Evolutionary conservation across 1,284 basidiomycete species (phyloP).

Genomic region (Thelephora terrestris): DNA sequence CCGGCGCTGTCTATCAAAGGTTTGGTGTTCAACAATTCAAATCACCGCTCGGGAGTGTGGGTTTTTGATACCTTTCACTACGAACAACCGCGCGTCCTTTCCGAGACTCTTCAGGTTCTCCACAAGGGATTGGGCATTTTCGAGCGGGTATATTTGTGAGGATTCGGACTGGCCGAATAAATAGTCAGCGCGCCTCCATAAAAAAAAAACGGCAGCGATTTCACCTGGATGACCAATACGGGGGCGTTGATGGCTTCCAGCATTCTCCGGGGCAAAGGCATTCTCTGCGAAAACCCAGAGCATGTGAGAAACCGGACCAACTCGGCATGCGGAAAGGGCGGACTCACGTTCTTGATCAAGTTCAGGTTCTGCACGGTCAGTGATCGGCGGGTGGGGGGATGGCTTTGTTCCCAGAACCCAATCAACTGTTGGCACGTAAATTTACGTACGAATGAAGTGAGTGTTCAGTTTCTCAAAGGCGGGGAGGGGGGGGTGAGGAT

Average conservation of each 20-base stretch:
- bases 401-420: conserved; percentile 46
- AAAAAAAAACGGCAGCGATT: conserved; percentile 8
- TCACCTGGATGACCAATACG: conserved; percentile 62
- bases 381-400: conserved; percentile 43
- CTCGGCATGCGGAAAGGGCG: conserved; percentile 1
- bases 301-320: neutral
- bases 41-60: neutral
- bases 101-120: conserved; percentile 39
- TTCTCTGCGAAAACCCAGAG: conserved; percentile 30
- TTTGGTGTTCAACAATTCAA: neutral
- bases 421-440: conserved; percentile 35
- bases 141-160: conserved; percentile 36
- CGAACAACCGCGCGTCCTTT: conserved; percentile 38
- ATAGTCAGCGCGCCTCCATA: neutral
- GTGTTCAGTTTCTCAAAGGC: neutral
- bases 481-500: neutral
- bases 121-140: conserved; percentile 45
- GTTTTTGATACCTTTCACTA: conserved; percentile 46
- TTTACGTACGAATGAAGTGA: conserved; percentile 1
- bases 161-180: conserved; percentile 47
- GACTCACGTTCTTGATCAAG: conserved; percentile 48
- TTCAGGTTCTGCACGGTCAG: conserved; percentile 43
- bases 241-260: conserved; percentile 48
- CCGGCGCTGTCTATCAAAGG: conserved; percentile 33
- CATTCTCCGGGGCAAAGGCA: conserved; percentile 35